Conservation (phyloP, 106 monocot species). For the Gastrodia elata region DNA sequence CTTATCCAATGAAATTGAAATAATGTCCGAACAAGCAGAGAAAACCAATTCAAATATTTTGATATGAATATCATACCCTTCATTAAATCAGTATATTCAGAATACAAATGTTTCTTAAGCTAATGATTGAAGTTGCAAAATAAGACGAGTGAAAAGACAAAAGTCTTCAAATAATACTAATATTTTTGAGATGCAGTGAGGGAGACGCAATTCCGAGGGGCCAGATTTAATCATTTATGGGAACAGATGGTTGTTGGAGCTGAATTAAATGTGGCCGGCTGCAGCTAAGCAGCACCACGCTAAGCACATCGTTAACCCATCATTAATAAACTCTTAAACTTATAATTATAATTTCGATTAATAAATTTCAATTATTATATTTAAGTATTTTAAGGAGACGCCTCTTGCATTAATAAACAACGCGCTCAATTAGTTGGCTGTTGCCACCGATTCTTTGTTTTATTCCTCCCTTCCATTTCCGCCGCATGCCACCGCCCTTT, state of each 20-base stretch:
- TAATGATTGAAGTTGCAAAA: too few relatives aligned
- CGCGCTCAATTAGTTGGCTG: conserved; percentile 1
- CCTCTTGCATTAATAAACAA: background rate
- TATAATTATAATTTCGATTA: background rate
- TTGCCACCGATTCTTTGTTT: background rate
- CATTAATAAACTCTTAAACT: too few relatives aligned
- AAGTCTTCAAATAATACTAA: too few relatives aligned
- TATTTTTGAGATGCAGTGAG: background rate
- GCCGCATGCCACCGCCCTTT: background rate
- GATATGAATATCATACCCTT: background rate
- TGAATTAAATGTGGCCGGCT: conserved; percentile 6
- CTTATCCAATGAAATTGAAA: too few relatives aligned
- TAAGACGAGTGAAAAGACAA: too few relatives aligned
- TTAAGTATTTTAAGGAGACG: background rate
- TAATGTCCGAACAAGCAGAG: too few relatives aligned
- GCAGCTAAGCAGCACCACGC: conserved; percentile 3
- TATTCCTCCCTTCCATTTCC: background rate
- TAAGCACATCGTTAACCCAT: too few relatives aligned
- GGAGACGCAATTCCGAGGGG: background rate
- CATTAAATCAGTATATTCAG: background rate
- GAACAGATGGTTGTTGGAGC: background rate
- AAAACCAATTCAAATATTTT: background rate
- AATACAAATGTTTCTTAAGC: too few relatives aligned
- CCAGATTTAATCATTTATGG: conserved; percentile 8
- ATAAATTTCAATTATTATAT: background rate